Percentiles rank a stretch among this genome's conserved stretches.
Evolutionary conservation across 139 green algal genomes (phyloP).

Genomic region (Coccomyxa sp.): DNA sequence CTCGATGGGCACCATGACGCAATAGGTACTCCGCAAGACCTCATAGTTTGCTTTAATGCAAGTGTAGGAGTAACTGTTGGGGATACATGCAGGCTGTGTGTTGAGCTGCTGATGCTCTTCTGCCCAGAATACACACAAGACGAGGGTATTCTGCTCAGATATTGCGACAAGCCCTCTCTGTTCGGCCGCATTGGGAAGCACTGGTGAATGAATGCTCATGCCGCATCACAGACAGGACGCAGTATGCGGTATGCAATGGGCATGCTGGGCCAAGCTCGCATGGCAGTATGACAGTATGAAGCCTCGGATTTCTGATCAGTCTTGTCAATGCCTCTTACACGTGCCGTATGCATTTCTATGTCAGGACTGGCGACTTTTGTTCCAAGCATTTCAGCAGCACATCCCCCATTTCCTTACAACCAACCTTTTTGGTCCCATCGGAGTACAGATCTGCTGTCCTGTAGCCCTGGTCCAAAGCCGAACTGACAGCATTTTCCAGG

Average conservation of each 20-base stretch:
- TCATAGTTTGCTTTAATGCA: background rate
- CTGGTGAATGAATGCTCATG: too few species aligned
- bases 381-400: slow-evolving; percentile 28
- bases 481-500: slow-evolving; percentile 81
- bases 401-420: slow-evolving; percentile 77
- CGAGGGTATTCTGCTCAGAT: slow-evolving; percentile 3
- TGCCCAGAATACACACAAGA: background rate
- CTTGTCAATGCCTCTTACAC: too few species aligned
- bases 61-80: background rate
- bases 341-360: too few species aligned
- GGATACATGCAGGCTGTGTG: slow-evolving; percentile 7
- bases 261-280: too few species aligned
- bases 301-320: too few species aligned
- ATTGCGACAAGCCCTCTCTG: slow-evolving; percentile 13
- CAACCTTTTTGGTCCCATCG: slow-evolving; percentile 68
- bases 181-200: slow-evolving; percentile 4
- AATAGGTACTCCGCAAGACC: background rate
- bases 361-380: too few species aligned
- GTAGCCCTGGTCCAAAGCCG: slow-evolving; percentile 79
- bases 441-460: slow-evolving; percentile 91
- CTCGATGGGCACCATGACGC: background rate
- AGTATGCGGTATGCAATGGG: too few species aligned
- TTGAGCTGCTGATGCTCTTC: slow-evolving; percentile 15
- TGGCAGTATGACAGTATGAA: too few species aligned
- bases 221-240: too few species aligned